Base-by-base conservation (phyloP, 2,329 filamentous ascomycete species). In the Talaromyces sp. region DNA sequence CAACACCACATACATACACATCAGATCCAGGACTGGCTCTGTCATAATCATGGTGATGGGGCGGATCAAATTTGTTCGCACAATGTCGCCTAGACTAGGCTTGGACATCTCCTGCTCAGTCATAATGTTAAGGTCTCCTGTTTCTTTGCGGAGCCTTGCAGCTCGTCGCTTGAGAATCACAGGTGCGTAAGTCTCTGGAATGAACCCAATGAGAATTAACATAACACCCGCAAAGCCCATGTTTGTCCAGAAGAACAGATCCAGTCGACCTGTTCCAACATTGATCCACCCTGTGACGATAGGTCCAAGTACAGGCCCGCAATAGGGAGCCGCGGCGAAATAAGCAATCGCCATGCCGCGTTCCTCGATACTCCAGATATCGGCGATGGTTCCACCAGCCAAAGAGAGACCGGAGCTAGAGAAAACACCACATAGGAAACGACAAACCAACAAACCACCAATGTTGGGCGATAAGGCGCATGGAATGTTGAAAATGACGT, bases 271-370 rank as follows among this genome's bases (percentile, higher is more conserved):
- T 14, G 60, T 54, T 22, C 66, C 63, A 20, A 68, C 75, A 8
- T 82, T 82, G 5, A 91, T 77, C 71, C 85, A 93, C 11, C 89
- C 90, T 52, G 89, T 89, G 4, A 89, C 80, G 0, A 94, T 80
- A 4, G 87, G 87, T 51, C 87, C 86, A 55, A 88, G 82, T 1
- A 87, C 88, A 46, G 89, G 89, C 1, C 89, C 89, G 32, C 90
- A 82, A 66, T 92, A 92, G 0, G 89, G 89, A 0, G 89, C 89
- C 1, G 89, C 88, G 2, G 82, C 86, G 68, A 92, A 93, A 14
- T 87, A 87, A 1, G 89, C 89, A 86, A 93, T 92, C 36, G 89
- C 88, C 6, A 91, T 86, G 62, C 89, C 89, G 24, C 89, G 81
- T 71, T 93, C 89, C 66, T 91, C 88, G 43, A 86, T 87, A 53